These are phyloP conservation scores for Penicillium tannophilum DNA, from an alignment of 495 filamentous ascomycete species.

Conservation along the genomic window DNA sequence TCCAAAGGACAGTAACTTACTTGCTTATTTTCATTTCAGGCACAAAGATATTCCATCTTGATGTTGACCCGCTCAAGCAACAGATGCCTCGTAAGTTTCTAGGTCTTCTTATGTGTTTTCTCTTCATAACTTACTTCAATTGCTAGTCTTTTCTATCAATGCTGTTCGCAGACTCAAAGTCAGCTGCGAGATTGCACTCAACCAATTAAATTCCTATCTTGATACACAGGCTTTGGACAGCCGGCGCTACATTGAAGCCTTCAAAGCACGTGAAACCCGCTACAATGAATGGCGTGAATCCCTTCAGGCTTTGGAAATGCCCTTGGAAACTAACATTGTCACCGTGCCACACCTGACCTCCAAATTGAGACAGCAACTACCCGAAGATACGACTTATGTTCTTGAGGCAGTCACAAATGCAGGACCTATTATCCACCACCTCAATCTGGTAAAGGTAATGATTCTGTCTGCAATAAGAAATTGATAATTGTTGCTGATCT, in stretches of 20 bases:
- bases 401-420: constrained; percentile 89
- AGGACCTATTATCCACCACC: constrained; percentile 68
- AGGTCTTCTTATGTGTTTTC: not conserved
- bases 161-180: constrained; percentile 49
- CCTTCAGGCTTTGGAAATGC: constrained; percentile 10
- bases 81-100: constrained; percentile 61
- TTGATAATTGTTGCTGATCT: not conserved
- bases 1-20: not conserved
- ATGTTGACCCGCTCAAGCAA: constrained; percentile 80
- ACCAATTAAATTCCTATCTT: constrained; percentile 23
- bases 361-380: constrained; percentile 61
- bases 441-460: constrained; percentile 21
- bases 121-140: not conserved
- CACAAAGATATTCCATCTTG: constrained; percentile 68
- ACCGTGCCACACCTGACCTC: constrained; percentile 24
- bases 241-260: constrained; percentile 7
- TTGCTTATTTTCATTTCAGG: constrained; percentile 3
- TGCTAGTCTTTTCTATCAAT: constrained; percentile 63
- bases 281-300: constrained; percentile 15
- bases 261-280: constrained; percentile 10
- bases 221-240: constrained; percentile 12
- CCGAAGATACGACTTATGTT: constrained; percentile 74
- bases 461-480: not conserved
- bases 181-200: constrained; percentile 21
- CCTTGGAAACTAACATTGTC: constrained; percentile 7